Evolutionary conservation across 1,284 basidiomycete genomes (phyloP).

Genomic region (Agroathelia rolfsii): DNA sequence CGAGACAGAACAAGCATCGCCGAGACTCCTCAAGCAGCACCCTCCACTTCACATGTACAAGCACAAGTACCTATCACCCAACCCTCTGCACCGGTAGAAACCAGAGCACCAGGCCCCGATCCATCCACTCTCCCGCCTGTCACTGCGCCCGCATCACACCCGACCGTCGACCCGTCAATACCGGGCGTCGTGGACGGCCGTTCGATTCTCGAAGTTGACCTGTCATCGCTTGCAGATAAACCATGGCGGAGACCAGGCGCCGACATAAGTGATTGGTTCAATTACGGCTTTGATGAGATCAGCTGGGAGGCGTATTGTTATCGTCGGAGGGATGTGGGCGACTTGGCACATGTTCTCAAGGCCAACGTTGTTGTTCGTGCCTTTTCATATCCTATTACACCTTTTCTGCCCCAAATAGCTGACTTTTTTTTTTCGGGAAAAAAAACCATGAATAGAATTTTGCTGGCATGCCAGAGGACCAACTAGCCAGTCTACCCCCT

Average conservation of each 20-base stretch:
- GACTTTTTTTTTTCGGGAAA: slow-evolving; percentile 1
- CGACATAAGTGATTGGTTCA: slow-evolving; percentile 97
- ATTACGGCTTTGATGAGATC: slow-evolving; percentile 97
- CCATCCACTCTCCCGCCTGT: slow-evolving; percentile 52
- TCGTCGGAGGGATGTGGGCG: slow-evolving; percentile 73
- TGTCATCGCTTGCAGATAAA: slow-evolving; percentile 76
- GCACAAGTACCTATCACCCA: slow-evolving; percentile 13
- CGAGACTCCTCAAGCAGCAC: slow-evolving; percentile 16
- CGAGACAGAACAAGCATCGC: slow-evolving; percentile 41
- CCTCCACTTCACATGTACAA: slow-evolving; percentile 13
- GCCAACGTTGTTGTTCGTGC: slow-evolving; percentile 62
- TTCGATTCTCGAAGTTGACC: slow-evolving; percentile 83
- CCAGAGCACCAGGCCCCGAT: no score
- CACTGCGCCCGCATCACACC: slow-evolving; percentile 64
- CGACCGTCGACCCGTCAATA: slow-evolving; percentile 58
- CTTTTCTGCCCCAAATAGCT: slow-evolving; percentile 5
- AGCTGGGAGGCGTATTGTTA: slow-evolving; percentile 91
- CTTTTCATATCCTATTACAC: no score
- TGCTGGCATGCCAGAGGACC: slow-evolving; percentile 73
- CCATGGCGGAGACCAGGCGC: slow-evolving; percentile 91
- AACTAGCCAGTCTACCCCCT: slow-evolving; percentile 60
- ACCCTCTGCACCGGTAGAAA: slow-evolving; percentile 13
- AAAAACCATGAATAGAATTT: slow-evolving; percentile 57
- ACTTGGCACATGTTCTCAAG: slow-evolving; percentile 69
- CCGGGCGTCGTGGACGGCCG: slow-evolving; percentile 68